Conservation (phyloP, 2,329 filamentous ascomycete genomes). For the Neopestalotiopsis clavispora region DNA sequence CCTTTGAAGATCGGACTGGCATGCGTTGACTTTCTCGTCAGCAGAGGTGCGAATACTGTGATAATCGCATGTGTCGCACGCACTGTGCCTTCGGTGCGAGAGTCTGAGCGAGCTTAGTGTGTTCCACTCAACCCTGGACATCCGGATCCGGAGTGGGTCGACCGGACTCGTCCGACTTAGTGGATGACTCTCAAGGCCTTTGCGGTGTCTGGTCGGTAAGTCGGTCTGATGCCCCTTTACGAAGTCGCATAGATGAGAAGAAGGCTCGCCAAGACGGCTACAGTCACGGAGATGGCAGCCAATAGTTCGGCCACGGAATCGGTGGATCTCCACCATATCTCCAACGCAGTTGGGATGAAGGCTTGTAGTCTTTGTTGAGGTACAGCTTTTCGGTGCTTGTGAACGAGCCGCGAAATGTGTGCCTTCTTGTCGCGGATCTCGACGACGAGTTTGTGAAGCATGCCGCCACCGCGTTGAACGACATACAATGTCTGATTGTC, state of each 20-base stretch:
- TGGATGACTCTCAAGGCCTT: not conserved
- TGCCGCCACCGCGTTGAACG: slow-evolving; percentile 21
- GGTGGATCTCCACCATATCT: slow-evolving; percentile 5
- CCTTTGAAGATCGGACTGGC: not conserved
- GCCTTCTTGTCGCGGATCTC: slow-evolving; percentile 5
- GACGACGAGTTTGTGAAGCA: slow-evolving; percentile 10
- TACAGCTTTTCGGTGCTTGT: not conserved
- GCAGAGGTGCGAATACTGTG: not conserved
- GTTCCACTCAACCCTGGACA: not conserved
- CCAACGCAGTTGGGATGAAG: not conserved
- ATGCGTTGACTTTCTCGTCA: not conserved
- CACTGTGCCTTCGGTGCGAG: not conserved
- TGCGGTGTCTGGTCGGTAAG: not conserved
- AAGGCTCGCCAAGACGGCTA: not conserved
- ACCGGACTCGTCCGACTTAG: not conserved
- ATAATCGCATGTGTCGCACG: not conserved
- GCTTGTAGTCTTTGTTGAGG: not conserved
- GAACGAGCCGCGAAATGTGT: not conserved
- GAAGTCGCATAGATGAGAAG: not conserved
- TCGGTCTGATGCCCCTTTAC: not conserved
- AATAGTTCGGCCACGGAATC: slow-evolving; percentile 2
- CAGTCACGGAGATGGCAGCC: not conserved
- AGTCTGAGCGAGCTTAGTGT: slow-evolving; percentile 1
- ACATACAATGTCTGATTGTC: slow-evolving; percentile 37
- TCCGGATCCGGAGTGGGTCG: slow-evolving; percentile 2